Conservation (phyloP, 2,329 filamentous ascomycete species). For the Xylaria digitata region DNA sequence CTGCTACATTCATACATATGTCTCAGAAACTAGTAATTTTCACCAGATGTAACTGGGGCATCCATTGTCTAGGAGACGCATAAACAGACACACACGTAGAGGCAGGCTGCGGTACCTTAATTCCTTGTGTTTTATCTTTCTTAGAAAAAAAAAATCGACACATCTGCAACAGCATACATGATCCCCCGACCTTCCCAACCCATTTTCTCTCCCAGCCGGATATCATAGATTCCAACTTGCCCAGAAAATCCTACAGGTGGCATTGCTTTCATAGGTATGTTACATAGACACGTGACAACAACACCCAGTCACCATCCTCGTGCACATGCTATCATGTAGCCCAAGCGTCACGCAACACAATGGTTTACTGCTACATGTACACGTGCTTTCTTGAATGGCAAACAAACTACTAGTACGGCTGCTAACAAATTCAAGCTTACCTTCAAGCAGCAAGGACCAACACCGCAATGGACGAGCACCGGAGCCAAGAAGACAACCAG, state of each 20-base stretch:
- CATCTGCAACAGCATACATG: not conserved
- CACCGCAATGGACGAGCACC: conserved; percentile 3
- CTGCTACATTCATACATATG: no score
- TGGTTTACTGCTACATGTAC: not conserved
- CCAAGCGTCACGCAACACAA: not conserved
- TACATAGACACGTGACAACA: no score
- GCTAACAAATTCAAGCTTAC: not conserved
- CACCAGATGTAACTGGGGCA: no score
- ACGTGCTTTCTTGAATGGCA: not conserved
- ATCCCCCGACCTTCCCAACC: not conserved
- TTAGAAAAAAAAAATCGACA: not conserved
- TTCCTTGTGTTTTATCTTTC: not conserved
- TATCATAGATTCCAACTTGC: no score
- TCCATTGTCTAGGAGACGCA: not conserved
- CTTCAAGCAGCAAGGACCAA: not conserved
- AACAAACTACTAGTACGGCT: not conserved
- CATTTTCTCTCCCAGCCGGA: not conserved
- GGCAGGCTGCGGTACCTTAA: no score
- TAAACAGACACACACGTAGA: not conserved
- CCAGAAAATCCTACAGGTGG: no score
- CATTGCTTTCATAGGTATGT: no score
- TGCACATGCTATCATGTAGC: no score
- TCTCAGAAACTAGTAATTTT: no score
- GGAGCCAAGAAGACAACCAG: not conserved
- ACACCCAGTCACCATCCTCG: not conserved